These are phyloP conservation scores for Boletus reticulatus DNA, from an alignment of 768 basidiomycete genomes.

Conservation along the genomic window DNA sequence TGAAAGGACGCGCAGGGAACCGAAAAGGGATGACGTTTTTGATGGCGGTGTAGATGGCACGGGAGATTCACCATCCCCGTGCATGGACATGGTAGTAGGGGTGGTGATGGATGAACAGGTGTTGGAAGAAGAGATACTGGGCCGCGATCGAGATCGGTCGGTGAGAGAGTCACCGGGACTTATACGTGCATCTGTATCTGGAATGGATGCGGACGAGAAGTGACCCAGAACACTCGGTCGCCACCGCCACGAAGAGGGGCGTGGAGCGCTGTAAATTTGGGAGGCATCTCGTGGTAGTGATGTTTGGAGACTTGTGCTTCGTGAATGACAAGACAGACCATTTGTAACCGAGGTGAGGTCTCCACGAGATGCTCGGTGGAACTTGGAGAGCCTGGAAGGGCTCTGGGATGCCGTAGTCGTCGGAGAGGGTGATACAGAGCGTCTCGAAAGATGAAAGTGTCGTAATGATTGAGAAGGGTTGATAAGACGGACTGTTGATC, in stretches of 20 bases:
- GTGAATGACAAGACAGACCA: conserved; percentile 38
- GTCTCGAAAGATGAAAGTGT: conserved; percentile 43
- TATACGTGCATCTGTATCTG: conserved; percentile 42
- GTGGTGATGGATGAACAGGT: conserved; percentile 49
- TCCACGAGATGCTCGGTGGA: conserved; percentile 35
- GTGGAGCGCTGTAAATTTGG: conserved; percentile 6
- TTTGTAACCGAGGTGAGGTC: conserved; percentile 28
- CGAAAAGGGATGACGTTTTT: conserved; percentile 33
- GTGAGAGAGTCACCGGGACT: conserved; percentile 40
- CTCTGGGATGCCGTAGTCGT: conserved; percentile 32
- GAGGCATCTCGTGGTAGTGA: conserved; percentile 26
- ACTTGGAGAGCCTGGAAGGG: conserved; percentile 43
- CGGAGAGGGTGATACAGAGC: conserved; percentile 39
- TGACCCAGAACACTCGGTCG: conserved; percentile 66
- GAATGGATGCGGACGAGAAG: conserved; percentile 50
- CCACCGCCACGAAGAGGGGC: conserved; percentile 43
- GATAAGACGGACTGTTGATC: conserved; percentile 36
- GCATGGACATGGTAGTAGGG: conserved; percentile 33
- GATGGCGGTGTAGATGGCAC: conserved; percentile 38
- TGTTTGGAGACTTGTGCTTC: conserved; percentile 51
- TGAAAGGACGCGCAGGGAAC: conserved; percentile 32
- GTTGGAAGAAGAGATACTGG: conserved; percentile 59
- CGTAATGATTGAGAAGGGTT: conserved; percentile 40
- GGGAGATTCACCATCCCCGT: conserved; percentile 39
- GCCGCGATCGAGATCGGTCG: conserved; percentile 52